Evolutionary conservation across 306 rosid genomes (phyloP), one percentile per base, ranked within the genome.

Genomic region (Bauhinia variegata): DNA sequence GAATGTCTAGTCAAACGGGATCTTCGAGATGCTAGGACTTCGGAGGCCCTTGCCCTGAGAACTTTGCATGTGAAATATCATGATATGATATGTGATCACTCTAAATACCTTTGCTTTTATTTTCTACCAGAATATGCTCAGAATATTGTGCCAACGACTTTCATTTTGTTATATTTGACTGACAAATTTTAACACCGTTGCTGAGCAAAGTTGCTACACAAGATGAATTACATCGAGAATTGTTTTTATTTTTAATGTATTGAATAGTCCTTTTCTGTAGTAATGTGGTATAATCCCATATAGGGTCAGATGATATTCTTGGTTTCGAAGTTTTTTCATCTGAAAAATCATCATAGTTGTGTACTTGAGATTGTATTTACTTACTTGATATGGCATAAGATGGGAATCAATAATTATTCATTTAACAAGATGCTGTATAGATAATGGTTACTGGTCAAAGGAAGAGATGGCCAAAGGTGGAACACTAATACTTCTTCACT

Each of bases 401-500:
- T 18, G 19, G 28, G 16, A 67, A 60, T 54, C 23, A 16, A 55
- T 52, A 65, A 12, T 48, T 36, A 41, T 31, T 50, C 49, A 33
- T 59, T 67, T 72, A 50, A 49, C 33, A 47, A 13, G 38, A 47
- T 65, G 58, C 46, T 59, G 46, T 49, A 47, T 11, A 12, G 36
- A 51, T 46, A 19, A 60, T 66, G 76, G 32, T 15, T 36, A n/a
- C 54, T 19, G 56, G 32, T 32, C 64, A 44, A 30, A 30, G 50
- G 73, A 12, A 37, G 72, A 57, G 53, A 23, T 0, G n/a, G 73
- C 54, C 19, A 52, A 42, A 9, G 42, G 51, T 7, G 37, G 23
- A 54, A 7, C 28, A 63, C 71, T 74, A 37, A 71, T 14, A n/a
- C n/a, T 39, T 77, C 63, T 67, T 59, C 54, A 16, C 18, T 70